Evolutionary conservation across 2,329 filamentous ascomycete genomes (phyloP), one percentile per base, ranked within the genome.

Genomic region (Periconia sp.): DNA sequence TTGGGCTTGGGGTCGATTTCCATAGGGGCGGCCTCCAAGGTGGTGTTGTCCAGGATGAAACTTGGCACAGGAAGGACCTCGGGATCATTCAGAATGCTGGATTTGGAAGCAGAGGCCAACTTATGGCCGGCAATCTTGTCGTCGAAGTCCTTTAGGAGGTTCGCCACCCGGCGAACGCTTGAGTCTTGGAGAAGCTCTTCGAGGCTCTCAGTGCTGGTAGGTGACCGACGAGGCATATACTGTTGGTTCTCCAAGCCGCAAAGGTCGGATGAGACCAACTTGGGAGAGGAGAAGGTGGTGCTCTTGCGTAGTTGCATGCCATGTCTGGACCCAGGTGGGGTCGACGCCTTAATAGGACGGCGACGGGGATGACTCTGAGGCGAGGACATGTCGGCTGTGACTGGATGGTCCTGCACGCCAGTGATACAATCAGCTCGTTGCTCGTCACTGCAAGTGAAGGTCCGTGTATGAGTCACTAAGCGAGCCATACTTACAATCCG

Each of bases 21-120:
- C 66, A 72, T 72, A 22, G 51, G 65, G 36, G 65, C 62, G 33
- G 51, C 44, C 45, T 66, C 58, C 26, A 72, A 40, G 40, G 56
- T 61, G 31, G 69, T 54, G 47, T 64, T 63, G 46, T 71, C 63
- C 34, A 75, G 64, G 52, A 73, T 63, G 56, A 76, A 72, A 41
- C 63, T 71, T 12, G 74, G 75, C n/a, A 76, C 61, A 17, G 76
- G 75, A 40, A 77, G 68, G 33, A 78, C 75, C 50, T 78, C 74
- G 11, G 70, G 73, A 55, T 78, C 75, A 45, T 66, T 73, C 40
- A 78, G 62, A 43, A 77, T 72, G 57, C 63, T 71, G 7, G 52
- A 66, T 51, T 61, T 66, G 12, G 55, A 45, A 28, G 51, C 46
- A 13, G 63, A 51, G 38, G 59, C 43, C 32, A 60, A 58, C 46